Evolutionary conservation across 129 eudicot genomes (phyloP), one percentile per base, ranked within the genome.

Genomic region (Chrysanthemum makinoi): DNA sequence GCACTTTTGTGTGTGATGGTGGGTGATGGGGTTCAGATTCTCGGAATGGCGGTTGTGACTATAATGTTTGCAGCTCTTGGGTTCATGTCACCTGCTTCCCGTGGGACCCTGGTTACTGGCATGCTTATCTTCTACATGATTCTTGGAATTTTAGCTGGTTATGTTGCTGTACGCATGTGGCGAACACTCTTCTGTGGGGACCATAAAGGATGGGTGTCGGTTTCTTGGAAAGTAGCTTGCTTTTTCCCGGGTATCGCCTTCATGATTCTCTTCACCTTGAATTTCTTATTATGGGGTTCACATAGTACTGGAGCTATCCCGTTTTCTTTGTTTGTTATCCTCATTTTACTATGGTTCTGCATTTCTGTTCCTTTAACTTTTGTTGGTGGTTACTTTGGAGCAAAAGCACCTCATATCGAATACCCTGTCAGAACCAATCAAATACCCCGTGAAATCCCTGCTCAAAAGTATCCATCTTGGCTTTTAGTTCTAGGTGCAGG

Each of bases 401-500:
- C 95, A 55, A 84, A 80, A 64, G 90, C 95, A 20, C 82, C 84
- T 54, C 95, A 88, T 63, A 88, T 88, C 30, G 95, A 88, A 26
- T 88, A 77, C 52, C 95, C 95, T 0, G 87, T 88, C 22, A 24
- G 90, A 47, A 88, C 87, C 55, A 88, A 88, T 44, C 95, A 85
- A 76, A 88, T 88, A 20, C 88, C 89, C 10, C 76, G 95, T 17
- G 95, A 88, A 82, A 88, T 88, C 72, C 95, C 95, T 2, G 68
- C 90, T 20, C 95, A 85, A 50, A 85, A 85, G 48, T 85, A 88
- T 56, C 90, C 90, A 14, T 88, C 95, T 11, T 88, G 95, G 95
- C 90, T 88, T 56, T 72, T 88, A 75, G 95, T 88, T 68, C 87
- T 88, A 13, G 95, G 95, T 3, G 95, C 90, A 2, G 95, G 95